phyloP scores from a whole-genome alignment of 2,329 filamentous ascomycete species.

The Aureobasidium sp. region DNA sequence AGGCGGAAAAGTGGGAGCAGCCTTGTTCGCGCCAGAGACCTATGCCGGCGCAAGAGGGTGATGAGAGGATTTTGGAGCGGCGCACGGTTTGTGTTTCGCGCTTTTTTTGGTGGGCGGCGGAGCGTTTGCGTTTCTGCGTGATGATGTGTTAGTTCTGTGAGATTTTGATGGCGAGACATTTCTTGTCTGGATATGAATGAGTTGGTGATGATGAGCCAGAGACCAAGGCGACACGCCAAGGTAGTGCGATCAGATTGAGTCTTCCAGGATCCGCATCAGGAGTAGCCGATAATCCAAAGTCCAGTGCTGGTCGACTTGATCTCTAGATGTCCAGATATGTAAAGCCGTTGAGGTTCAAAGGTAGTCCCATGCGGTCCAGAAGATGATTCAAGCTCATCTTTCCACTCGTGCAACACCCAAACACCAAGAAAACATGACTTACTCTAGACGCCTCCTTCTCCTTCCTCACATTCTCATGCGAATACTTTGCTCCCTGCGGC shows the following conservation, averaged over 20 bases:
- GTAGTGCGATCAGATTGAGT: background rate
- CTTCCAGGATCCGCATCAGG: background rate
- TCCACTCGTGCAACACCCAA: background rate
- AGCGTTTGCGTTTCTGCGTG: slow-evolving; percentile 16
- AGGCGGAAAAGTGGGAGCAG: slow-evolving; percentile 7
- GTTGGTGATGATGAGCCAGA: background rate
- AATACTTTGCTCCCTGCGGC: slow-evolving; percentile 33
- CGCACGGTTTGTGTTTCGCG: slow-evolving; percentile 11
- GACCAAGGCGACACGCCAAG: background rate
- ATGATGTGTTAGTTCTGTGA: background rate
- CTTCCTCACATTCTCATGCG: slow-evolving; percentile 33
- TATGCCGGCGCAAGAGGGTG: slow-evolving; percentile 1
- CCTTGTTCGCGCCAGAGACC: slow-evolving; percentile 16
- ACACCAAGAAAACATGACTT: slow-evolving; percentile 16
- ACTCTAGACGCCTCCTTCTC: slow-evolving; percentile 30
- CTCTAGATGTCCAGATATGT: background rate
- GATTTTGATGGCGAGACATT: background rate
- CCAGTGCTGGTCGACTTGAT: background rate
- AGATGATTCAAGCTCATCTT: background rate
- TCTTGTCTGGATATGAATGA: background rate
- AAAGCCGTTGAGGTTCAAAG: background rate
- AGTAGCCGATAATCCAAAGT: background rate
- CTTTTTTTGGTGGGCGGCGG: slow-evolving; percentile 1
- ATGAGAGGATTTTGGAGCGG: slow-evolving; percentile 9
- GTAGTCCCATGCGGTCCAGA: background rate